These are phyloP conservation scores for Murraya paniculata DNA, from an alignment of 345 rosid genomes.

Conservation along the genomic window DNA sequence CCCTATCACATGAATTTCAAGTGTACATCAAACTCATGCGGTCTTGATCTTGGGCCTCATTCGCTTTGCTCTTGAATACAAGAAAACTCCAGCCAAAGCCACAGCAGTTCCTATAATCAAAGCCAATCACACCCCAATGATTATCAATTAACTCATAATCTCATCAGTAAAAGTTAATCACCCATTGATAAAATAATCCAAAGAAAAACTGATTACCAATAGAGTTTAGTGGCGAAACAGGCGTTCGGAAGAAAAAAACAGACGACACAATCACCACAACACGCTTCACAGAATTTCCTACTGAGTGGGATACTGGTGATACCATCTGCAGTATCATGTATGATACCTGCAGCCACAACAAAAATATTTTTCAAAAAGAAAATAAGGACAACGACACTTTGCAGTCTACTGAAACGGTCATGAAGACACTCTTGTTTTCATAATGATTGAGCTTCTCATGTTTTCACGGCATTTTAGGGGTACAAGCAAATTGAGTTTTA, in stretches of 20 bases:
- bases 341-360: conserved; percentile 48
- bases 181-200: not conserved
- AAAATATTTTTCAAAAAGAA: no score
- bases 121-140: not conserved
- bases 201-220: conserved; percentile 38
- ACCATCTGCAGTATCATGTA: conserved; percentile 74
- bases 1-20: no score
- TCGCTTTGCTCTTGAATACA: conserved; percentile 57
- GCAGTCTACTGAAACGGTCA: no score
- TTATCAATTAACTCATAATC: not conserved
- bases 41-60: conserved; percentile 43
- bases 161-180: not conserved
- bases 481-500: no score
- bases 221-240: conserved; percentile 57
- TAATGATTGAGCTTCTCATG: no score
- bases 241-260: conserved; percentile 63
- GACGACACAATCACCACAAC: conserved; percentile 78
- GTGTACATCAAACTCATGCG: conserved; percentile 19
- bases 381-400: no score
- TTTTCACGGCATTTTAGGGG: no score
- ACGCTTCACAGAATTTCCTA: conserved; percentile 83
- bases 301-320: conserved; percentile 81
- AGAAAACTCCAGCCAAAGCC: conserved; percentile 76
- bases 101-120: conserved; percentile 59
- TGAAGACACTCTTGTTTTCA: no score